Evolutionary conservation across 1,284 basidiomycete species (phyloP), one percentile per base, ranked within the genome.

Genomic region (Laetiporus sulphureus): DNA sequence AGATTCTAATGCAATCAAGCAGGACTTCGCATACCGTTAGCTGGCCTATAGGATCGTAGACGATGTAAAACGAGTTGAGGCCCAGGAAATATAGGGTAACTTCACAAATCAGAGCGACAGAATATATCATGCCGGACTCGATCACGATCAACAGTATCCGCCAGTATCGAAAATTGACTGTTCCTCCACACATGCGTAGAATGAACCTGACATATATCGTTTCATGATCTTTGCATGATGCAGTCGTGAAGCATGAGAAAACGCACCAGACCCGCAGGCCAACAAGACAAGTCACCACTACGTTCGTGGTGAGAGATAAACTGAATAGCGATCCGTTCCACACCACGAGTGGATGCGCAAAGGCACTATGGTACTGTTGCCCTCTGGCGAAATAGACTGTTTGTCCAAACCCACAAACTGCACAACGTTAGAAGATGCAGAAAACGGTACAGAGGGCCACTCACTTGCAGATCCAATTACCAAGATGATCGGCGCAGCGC

Each of bases 91-190:
- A 67, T 20, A 66, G 57, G 15, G 61, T 60, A 35, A 68, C 62
- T 47, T 66, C 63, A 44, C 61, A 62, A 35, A 66, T 50, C 38
- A 66, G 52, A 10, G 66, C 64, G 25, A 61, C 53, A 25, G 62
- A 65, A 49, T 68, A 68, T 13, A 68, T 60, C 52, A 63, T 61
- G 5, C 63, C 66, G 24, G 62, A 65, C 47, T 68, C 66, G 51
- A 68, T 58, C 41, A 68, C 54, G 33, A 66, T 55, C n/a, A 61
- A 44, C 29, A 66, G 57, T 6, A 64, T 52, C 22, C 56, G 50
- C 40, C 58, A 59, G 51, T 64, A 64, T 13, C 58, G 50, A 50
- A 64, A 61, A 23, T 45, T 40, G 16, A 36, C 27, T 25, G 38
- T 43, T 10, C 51, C 53, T 24, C 49, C 52, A 23, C 20, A 35